Base-by-base conservation (phyloP, 306 rosid species). In the Canavalia ensiformis region DNA sequence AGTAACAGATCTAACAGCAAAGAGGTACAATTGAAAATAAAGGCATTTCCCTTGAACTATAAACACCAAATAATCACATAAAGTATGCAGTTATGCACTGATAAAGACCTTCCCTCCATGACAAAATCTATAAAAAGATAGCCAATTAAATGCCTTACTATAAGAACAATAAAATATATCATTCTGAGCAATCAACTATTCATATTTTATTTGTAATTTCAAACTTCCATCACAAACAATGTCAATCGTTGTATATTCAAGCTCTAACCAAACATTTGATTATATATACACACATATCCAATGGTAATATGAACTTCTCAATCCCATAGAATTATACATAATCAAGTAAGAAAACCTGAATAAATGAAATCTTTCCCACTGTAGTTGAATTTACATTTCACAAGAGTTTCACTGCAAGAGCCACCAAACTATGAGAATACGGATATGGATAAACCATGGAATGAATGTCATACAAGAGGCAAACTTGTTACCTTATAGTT, bases 301-400 rank as follows among this genome's bases (percentile, higher is more conserved):
- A 35, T 10, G 28, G 51, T 50, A 35, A 44, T 44, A 44, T 52
- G 58, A 72, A 50, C 52, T 70, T 68, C 44, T 67, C 33, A 35
- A 49, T 68, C n/a, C 46, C 42, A 80, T 66, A 71, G 13, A 4
- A 57, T 12, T 13, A 5, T 11, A 12, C n/a, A 12, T 51, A 60
- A 44, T 47, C 56, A 68, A 54, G 70, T 81, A 41, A 68, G 77
- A 81, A 58, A 86, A 94, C 97, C 98, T 90, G 99, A 95, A 88
- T 91, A 95, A 30, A 95, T 86, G 81, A 93, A 82, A 86, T 95
- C 99, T 84, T 95, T 95, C 69, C 99, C 99, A 2, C 84, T 84
- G 87, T 95, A 95, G 90, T 88, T 90, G 79, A 93, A 95, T 72
- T 97, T 97, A 82, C 83, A 88, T 49, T 88, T 85, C 85, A 95